These are phyloP conservation scores for Saturnispora serradocipensis DNA, from an alignment of 805 yeast genomes.

Conservation along the genomic window DNA sequence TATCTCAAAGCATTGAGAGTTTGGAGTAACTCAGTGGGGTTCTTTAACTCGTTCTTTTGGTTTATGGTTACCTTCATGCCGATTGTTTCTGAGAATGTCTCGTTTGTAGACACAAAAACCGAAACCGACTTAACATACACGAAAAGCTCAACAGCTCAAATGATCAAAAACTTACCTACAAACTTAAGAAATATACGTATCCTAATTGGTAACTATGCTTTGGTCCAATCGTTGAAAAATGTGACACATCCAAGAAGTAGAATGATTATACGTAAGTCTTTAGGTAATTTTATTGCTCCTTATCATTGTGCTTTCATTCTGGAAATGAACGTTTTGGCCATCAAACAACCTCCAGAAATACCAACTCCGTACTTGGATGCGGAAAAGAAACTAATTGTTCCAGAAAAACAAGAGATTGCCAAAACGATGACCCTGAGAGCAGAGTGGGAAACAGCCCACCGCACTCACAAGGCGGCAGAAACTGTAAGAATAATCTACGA, in stretches of 20 bases:
- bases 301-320: slow-evolving; percentile 27
- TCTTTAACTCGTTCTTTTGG: slow-evolving; percentile 14
- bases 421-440: slow-evolving; percentile 26
- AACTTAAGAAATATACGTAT: slow-evolving; percentile 11
- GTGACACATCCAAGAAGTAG: slow-evolving; percentile 17
- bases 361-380: slow-evolving; percentile 37
- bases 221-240: slow-evolving; percentile 16
- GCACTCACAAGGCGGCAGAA: slow-evolving; percentile 35
- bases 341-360: slow-evolving; percentile 33
- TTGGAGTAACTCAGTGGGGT: not conserved
- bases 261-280: slow-evolving; percentile 9
- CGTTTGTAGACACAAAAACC: not conserved
- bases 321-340: slow-evolving; percentile 22
- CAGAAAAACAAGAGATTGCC: slow-evolving; percentile 29
- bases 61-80: slow-evolving; percentile 10
- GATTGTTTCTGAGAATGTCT: slow-evolving; percentile 8
- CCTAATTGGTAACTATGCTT: slow-evolving; percentile 11
- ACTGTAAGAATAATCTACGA: slow-evolving; percentile 31
- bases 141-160: not conserved
- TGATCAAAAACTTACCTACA: not conserved
- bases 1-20: not conserved
- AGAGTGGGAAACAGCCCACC: slow-evolving; percentile 32
- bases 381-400: slow-evolving; percentile 32
- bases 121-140: not conserved
- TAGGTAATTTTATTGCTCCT: slow-evolving; percentile 22